Evolutionary conservation across 2,329 filamentous ascomycete species (phyloP).

Genomic region (Xylariaceae sp.): DNA sequence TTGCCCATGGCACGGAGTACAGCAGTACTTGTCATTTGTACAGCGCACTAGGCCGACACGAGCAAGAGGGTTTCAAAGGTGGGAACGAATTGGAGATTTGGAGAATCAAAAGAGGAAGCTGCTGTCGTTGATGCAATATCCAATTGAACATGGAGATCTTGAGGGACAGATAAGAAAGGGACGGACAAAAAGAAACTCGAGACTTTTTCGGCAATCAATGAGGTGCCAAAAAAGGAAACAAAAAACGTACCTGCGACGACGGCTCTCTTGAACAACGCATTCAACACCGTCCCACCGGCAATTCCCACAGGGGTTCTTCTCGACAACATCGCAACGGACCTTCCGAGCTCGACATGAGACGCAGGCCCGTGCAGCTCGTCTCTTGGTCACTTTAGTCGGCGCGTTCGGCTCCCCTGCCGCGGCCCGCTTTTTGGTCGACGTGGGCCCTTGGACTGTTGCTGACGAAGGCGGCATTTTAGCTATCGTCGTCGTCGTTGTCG

Average conservation of each 20-base stretch:
- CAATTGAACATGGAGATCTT: too few species aligned
- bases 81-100: conserved; percentile 16
- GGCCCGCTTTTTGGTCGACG: conserved; percentile 30
- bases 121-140: conserved; percentile 9
- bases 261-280: conserved; percentile 73
- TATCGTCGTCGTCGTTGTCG: conserved; percentile 6
- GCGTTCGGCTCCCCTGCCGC: conserved; percentile 30
- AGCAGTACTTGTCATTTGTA: too few species aligned
- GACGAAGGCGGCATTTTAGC: conserved; percentile 4
- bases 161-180: too few species aligned
- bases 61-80: background rate
- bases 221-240: too few species aligned
- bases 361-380: conserved; percentile 86
- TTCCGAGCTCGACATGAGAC: conserved; percentile 78
- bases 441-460: conserved; percentile 13
- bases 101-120: conserved; percentile 15
- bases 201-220: too few species aligned
- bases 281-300: conserved; percentile 76
- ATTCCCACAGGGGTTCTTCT: conserved; percentile 82
- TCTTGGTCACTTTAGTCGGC: conserved; percentile 56
- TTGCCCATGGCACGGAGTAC: too few species aligned
- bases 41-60: too few species aligned
- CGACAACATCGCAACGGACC: conserved; percentile 89
- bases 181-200: too few species aligned
- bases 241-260: conserved; percentile 71